Evolutionary conservation across 306 rosid genomes (phyloP), one percentile per base, ranked within the genome.

Genomic region (Dryas alaskensis): DNA sequence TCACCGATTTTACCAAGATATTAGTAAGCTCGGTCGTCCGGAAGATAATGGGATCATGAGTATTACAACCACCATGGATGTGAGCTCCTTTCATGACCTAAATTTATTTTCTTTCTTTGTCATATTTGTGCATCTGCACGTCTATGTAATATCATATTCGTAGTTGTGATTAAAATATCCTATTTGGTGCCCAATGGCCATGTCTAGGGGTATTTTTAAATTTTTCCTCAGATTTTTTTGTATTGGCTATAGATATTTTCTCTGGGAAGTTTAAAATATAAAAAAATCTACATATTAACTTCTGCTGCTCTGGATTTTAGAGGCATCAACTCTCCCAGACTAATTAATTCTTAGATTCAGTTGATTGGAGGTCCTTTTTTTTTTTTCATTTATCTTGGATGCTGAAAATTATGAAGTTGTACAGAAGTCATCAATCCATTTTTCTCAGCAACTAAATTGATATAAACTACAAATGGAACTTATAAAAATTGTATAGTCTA

Each of bases 1-100:
- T 46, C 89, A 92, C 75, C 86, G 89, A 68, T 92, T 92, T 87
- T 92, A 92, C 82, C 98, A 85, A 75, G 95, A 90, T 46, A 67
- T 4, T 67, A 92, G 98, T 70, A 92, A 86, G 83, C 86, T 92
- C 63, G 92, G 98, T 7, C 98, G 98, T 67, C 86, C 86, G 17
- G 90, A 82, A 54, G 83, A 80, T 6, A 40, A 82, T 81, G 95
- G 95, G n/a, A 60, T 77, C 27, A 90, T 90, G 92, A 81, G 86
- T 10, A 81, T 82, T 70, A 87, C 96, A 2, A 88, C 96, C 54
- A 88, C 98, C 44, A 83, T 90, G 94, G 25, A 79, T 47, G 98
- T 92, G 86, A 87, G 93, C 64, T 54, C 37, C 78, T 76, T 17
- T 9, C 7, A 9, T 19, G 40, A 8, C 65, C 70, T 53, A 55